These are phyloP conservation scores for Xylaria sp. DNA, from an alignment of 495 filamentous ascomycete genomes.

Conservation along the genomic window DNA sequence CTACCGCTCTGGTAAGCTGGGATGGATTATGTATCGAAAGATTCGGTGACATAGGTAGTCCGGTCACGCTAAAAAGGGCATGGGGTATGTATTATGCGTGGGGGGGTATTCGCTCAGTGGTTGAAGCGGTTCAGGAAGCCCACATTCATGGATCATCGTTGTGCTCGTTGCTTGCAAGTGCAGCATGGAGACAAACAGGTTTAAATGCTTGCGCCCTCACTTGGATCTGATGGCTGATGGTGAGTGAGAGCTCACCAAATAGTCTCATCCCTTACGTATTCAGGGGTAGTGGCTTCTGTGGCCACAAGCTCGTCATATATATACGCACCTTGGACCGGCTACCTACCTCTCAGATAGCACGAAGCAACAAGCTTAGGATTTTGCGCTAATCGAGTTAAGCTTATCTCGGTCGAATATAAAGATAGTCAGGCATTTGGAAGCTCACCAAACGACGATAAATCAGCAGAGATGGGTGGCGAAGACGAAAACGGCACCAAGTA, in stretches of 20 bases:
- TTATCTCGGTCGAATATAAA: too few relatives aligned
- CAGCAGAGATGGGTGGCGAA: neutral
- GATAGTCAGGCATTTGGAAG: neutral
- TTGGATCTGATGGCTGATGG: neutral
- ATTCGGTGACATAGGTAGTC: neutral
- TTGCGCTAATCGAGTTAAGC: neutral
- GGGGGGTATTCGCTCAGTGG: too few relatives aligned
- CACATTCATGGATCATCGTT: neutral
- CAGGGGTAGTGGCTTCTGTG: neutral
- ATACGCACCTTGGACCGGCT: neutral
- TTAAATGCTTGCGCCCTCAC: constrained; percentile 1
- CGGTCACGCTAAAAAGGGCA: neutral
- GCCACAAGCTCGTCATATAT: neutral
- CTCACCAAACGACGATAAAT: neutral
- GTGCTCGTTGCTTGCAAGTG: constrained; percentile 1
- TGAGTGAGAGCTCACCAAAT: constrained; percentile 3
- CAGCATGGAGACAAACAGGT: neutral
- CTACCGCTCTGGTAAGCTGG: neutral
- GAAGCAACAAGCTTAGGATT: neutral
- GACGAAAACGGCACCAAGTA: constrained; percentile 34
- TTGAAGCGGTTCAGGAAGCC: neutral
- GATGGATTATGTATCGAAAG: neutral
- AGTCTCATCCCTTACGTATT: neutral
- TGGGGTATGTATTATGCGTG: neutral
- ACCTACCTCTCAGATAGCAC: neutral